These are phyloP conservation scores for Pleurotus ostreatus DNA, from an alignment of 768 basidiomycete genomes.

Conservation along the genomic window DNA sequence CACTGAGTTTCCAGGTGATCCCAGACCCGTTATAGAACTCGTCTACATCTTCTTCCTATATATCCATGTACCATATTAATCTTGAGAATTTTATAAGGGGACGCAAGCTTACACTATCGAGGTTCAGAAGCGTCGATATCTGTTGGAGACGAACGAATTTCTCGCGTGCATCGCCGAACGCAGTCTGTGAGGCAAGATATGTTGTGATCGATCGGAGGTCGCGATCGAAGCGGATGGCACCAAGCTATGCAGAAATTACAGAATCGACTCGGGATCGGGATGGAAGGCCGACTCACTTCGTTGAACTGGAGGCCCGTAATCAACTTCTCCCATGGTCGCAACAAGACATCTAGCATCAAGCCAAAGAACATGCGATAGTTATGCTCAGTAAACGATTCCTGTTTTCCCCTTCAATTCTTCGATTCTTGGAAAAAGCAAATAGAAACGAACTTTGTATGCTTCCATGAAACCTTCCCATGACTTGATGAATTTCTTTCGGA, in stretches of 20 bases:
- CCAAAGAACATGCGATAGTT: slow-evolving; percentile 88
- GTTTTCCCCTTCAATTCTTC: slow-evolving; percentile 6
- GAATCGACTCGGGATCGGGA: background rate
- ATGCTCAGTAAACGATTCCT: slow-evolving; percentile 85
- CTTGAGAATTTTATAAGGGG: background rate
- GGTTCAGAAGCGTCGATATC: slow-evolving; percentile 85
- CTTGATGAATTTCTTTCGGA: slow-evolving; percentile 87
- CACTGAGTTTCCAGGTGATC: slow-evolving; percentile 80
- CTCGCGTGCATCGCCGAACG: slow-evolving; percentile 87
- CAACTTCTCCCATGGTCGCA: slow-evolving; percentile 95
- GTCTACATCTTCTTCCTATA: slow-evolving; percentile 88
- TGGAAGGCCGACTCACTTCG: slow-evolving; percentile 52
- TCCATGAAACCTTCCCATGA: slow-evolving; percentile 84
- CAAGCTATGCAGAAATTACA: slow-evolving; percentile 52
- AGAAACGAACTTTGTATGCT: slow-evolving; percentile 69
- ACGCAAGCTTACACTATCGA: slow-evolving; percentile 60
- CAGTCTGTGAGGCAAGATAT: slow-evolving; percentile 84
- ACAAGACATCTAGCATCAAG: slow-evolving; percentile 79
- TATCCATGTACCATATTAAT: slow-evolving; percentile 5
- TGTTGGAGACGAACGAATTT: slow-evolving; percentile 92
- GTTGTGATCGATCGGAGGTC: slow-evolving; percentile 82
- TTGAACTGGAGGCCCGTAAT: slow-evolving; percentile 78
- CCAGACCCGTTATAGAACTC: slow-evolving; percentile 94
- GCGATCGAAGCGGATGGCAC: slow-evolving; percentile 92
- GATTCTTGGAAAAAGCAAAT: background rate